phyloP scores from a whole-genome alignment of 2,329 filamentous ascomycete species.

The Colletotrichum spaethianum region DNA sequence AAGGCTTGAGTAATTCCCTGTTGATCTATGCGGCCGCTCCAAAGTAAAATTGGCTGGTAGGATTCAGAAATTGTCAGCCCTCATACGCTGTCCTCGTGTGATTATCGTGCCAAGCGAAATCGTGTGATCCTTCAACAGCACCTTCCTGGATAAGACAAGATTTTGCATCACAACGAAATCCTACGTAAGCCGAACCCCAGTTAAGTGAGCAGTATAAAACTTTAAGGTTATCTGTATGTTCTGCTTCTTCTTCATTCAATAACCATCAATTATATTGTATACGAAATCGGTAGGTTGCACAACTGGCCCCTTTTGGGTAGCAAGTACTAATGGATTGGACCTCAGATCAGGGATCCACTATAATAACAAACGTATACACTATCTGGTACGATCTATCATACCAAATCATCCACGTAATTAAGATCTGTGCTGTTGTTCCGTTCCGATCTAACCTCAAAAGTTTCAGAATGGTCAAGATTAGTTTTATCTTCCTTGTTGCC shows the following conservation, averaged over 20 bases:
- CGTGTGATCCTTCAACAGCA: conserved; percentile 30
- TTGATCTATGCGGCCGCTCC: too few relatives aligned
- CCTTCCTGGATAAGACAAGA: conserved; percentile 33
- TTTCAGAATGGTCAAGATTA: conserved; percentile 13
- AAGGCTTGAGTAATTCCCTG: background rate
- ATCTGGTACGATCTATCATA: too few relatives aligned
- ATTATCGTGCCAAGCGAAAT: conserved; percentile 18
- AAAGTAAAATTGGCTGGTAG: background rate
- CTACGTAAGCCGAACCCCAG: background rate
- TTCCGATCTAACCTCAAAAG: background rate
- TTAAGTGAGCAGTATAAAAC: background rate
- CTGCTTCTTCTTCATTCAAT: too few relatives aligned
- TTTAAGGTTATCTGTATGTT: accelerated
- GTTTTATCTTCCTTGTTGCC: background rate
- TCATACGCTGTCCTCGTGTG: background rate
- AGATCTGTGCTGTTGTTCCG: accelerated
- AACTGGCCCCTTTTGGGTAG: background rate
- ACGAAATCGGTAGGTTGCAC: background rate
- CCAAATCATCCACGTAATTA: too few relatives aligned
- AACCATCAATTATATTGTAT: too few relatives aligned
- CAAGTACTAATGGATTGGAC: background rate
- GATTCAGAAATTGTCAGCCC: background rate
- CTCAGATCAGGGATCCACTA: background rate
- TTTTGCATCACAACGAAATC: conserved; percentile 1
- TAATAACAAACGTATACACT: background rate